phyloP scores from a whole-genome alignment of 495 filamentous ascomycete species.

The Polyplosphaeria fusca region DNA sequence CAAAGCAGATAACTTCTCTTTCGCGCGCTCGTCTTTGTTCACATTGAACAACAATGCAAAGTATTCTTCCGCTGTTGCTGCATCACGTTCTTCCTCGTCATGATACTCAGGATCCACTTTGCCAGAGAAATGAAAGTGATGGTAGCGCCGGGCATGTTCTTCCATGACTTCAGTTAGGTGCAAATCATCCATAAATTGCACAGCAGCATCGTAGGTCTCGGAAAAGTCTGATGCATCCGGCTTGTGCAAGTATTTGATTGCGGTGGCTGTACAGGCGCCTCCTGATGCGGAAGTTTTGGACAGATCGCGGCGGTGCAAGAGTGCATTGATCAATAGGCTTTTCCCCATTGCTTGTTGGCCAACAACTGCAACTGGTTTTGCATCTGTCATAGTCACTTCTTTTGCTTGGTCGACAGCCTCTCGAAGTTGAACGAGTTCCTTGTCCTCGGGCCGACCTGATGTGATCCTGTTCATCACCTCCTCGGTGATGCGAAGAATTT shows the following conservation, averaged over 20 bases:
- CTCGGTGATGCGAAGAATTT: background rate
- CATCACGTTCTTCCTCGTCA: conserved; percentile 1
- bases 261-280: conserved; percentile 6
- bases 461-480: background rate
- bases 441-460: background rate
- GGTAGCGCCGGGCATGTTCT: conserved; percentile 7
- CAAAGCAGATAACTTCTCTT: background rate
- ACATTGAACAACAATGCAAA: conserved; percentile 3
- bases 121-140: conserved; percentile 10
- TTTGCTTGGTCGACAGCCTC: background rate
- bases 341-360: conserved; percentile 15
- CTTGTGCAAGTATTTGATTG: conserved; percentile 5
- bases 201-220: background rate
- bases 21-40: background rate
- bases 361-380: background rate
- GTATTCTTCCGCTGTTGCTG: background rate
- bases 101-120: background rate
- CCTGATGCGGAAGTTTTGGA: conserved; percentile 5
- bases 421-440: background rate
- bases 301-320: background rate
- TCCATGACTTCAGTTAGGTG: background rate
- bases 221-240: background rate
- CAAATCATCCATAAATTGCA: conserved; percentile 12
- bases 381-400: background rate
- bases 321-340: conserved; percentile 10